Base-by-base conservation (phyloP, 2,329 filamentous ascomycete species). In the Aspergillus chevalieri region DNA sequence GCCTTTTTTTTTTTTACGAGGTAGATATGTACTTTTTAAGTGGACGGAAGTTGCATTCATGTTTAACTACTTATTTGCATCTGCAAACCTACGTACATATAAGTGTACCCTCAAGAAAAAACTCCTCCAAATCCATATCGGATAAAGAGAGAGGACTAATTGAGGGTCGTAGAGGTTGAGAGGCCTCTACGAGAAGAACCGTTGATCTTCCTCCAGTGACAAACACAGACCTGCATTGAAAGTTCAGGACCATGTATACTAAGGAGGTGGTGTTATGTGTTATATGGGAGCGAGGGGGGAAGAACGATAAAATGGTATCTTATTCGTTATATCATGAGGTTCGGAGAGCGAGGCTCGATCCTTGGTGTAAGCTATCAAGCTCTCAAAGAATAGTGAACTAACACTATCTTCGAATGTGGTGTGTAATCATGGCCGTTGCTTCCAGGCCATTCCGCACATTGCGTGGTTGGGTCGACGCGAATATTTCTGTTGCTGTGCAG, bases 221-320 rank as follows among this genome's bases (percentile, higher is more conserved):
- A 69, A 71, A 70, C 67, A 71, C 66, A 72, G 65, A 57, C 66
- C 61, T 64, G 69, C 68, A 72, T 67, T 61, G 66, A 54, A 55
- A 56, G 54, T 64, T 67, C 67, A 59, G 62, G 65, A 64, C 65
- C 67, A 67, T 70, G 69, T 64, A 71, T 72, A 72, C 67, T 70
- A 57, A 65, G 65, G 68, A 71, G 63, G 64, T 51, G 53, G 14
- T 36, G n/a, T 36, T 3, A 1, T 38, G 34, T 43, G 34, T 15
- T 26, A 21, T 41, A n/a, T 30, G 39, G 36, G 38, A 34, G 19
- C 15, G 21, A 44, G 17, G 48, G 15, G 21, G n/a, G 21, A 45
- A 34, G 28, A 38, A 19, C 33, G 28, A 45, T 50, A 34, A 15
- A 26, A 53, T 53, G 49, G 26, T 52, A 54, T 57, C 43, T 41